Evolutionary conservation across 177 flowering plant species (phyloP), one percentile per base, ranked within the genome.

Genomic region (Vitis hybrid): DNA sequence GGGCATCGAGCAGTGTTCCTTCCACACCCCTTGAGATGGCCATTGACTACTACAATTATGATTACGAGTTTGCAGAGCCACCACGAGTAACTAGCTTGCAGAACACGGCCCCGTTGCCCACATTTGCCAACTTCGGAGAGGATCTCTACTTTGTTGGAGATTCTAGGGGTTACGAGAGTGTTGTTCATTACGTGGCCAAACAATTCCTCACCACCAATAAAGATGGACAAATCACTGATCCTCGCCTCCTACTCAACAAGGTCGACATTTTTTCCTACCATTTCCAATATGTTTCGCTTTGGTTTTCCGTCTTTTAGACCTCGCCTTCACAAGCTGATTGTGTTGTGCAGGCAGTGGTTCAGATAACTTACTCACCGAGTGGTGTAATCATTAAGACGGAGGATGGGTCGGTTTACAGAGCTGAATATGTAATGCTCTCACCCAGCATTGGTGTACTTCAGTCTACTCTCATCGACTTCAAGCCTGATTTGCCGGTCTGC

Each of bases 361-460:
- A 82, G 66, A 75, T 85, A 3, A 70, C 68, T 2, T 30, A 85
- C 68, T 73, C 81, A 1, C 66, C 30, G n/a, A 71, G 75, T 13
- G 83, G 84, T 1, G 87, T 82, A 3, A 75, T 68, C 8, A 77
- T 85, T 1, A 85, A 72, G 62, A 83, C 89, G 8, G 87, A 83
- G 57, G 89, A 85, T 68, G 89, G 89, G 3, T 65, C 74, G 0
- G 57, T 75, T 1, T 85, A 82, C 70, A 65, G 70, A 60, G 78
- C 84, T 3, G 67, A 56, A 0, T 75, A 78, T 24, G 81, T 60
- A 9, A 82, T 85, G 68, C 72, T 83, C 7, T 82, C 89, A 4
- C 81, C 58, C 13, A 83, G 87, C 67, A 63, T 85, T n/a, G 89
- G 89, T 21, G 89, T 86, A 9, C 78, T 86, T 11, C 83, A 86